Evolutionary conservation across 1,284 basidiomycete genomes (phyloP).

Genomic region (Inonotus obliquus): DNA sequence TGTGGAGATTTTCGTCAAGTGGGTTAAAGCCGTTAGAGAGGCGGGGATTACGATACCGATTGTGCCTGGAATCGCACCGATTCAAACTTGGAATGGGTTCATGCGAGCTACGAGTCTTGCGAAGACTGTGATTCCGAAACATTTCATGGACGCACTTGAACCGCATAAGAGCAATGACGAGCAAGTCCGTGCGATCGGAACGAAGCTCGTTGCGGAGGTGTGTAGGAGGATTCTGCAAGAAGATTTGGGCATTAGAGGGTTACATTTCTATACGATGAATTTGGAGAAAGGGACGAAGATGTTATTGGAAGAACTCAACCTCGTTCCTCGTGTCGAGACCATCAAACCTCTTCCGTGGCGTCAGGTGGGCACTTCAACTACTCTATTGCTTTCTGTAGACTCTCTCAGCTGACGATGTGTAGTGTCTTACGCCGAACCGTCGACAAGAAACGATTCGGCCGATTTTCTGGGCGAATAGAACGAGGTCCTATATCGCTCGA

Average conservation of each 20-base stretch:
- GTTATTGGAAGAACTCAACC: conserved; percentile 83
- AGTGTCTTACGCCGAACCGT: conserved; percentile 86
- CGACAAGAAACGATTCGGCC: conserved; percentile 88
- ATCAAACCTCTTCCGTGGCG: conserved; percentile 91
- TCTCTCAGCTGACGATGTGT: conserved; percentile 20
- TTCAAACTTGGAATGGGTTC: conserved; percentile 98
- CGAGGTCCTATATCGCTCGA: conserved; percentile 87
- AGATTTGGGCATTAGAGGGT: conserved; percentile 75
- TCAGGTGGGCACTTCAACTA: conserved; percentile 47
- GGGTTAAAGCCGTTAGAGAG: conserved; percentile 79
- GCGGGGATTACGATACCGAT: conserved; percentile 93
- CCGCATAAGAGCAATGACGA: conserved; percentile 91
- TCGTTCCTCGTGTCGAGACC: conserved; percentile 82
- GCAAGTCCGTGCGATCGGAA: conserved; percentile 85
- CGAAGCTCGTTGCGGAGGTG: conserved; percentile 85
- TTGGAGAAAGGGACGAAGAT: conserved; percentile 93
- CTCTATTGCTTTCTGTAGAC: conserved; percentile 4
- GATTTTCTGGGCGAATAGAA: conserved; percentile 94
- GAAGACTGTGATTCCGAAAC: conserved; percentile 78
- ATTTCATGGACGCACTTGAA: conserved; percentile 77
- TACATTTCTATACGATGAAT: conserved; percentile 99
- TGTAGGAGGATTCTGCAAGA: conserved; percentile 77
- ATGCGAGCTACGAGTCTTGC: conserved; percentile 88
- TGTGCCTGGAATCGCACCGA: conserved; percentile 94
- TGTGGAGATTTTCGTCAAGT: conserved; percentile 76